Conservation (phyloP, 768 basidiomycete genomes). For the Tulasnella calospora region DNA sequence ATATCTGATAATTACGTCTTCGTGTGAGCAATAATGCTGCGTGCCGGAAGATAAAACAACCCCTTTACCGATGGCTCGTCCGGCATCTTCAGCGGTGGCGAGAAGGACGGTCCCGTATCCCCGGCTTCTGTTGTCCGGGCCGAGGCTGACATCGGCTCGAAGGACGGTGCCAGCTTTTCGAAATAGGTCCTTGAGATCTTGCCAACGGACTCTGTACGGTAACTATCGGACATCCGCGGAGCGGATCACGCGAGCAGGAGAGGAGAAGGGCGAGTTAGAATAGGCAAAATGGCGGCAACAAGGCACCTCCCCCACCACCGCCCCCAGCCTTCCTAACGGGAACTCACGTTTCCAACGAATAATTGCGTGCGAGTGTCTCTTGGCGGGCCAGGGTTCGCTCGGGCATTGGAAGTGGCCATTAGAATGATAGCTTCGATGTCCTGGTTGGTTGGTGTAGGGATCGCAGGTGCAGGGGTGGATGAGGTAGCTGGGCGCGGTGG, state of each 20-base stretch:
- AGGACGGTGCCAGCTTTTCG: slow-evolving; percentile 88
- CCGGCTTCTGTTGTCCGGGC: slow-evolving; percentile 85
- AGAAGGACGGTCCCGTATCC: slow-evolving; percentile 93
- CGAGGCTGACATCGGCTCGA: slow-evolving; percentile 54
- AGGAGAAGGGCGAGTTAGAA: slow-evolving; percentile 18
- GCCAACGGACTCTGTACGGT: slow-evolving; percentile 96
- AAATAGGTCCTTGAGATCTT: slow-evolving; percentile 98
- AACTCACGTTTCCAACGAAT: slow-evolving; percentile 88
- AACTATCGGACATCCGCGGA: slow-evolving; percentile 48
- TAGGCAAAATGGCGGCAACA: slow-evolving; percentile 5
- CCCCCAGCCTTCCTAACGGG: background rate
- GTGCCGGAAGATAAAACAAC: too few species aligned
- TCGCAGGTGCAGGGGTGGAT: background rate
- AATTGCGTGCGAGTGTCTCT: slow-evolving; percentile 91
- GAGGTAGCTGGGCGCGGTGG: background rate
- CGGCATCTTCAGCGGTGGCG: slow-evolving; percentile 90
- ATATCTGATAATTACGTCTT: slow-evolving; percentile 51
- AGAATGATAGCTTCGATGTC: slow-evolving; percentile 92
- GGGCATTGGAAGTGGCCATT: slow-evolving; percentile 72
- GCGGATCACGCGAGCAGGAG: slow-evolving; percentile 16
- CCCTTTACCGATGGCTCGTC: slow-evolving; percentile 63
- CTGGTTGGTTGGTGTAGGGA: slow-evolving; percentile 46
- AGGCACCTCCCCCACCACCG: background rate
- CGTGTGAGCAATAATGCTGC: too few species aligned
- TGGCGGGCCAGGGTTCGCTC: slow-evolving; percentile 36